Conservation (phyloP, 2,329 filamentous ascomycete species). For the Apiospora aurea region DNA sequence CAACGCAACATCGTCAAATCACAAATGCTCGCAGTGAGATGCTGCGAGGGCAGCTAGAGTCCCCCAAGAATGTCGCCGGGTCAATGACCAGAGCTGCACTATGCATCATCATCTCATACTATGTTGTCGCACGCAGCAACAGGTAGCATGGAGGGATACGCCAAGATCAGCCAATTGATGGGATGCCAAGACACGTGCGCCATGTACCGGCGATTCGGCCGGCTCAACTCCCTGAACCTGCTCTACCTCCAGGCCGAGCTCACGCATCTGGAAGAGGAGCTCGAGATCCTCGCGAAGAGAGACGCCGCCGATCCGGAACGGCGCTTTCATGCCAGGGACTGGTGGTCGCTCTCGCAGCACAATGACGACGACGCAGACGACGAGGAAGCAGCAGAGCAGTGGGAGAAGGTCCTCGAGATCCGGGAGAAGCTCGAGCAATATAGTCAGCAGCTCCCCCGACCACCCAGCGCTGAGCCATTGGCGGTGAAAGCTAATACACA, state of each 20-base stretch:
- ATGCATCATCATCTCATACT: not conserved
- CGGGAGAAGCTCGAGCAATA: constrained; percentile 28
- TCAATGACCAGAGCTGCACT: not conserved
- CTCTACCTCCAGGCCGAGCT: constrained; percentile 29
- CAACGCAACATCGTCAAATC: not conserved
- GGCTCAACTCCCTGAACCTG: constrained; percentile 26
- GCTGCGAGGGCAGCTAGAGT: not conserved
- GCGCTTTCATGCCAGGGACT: constrained; percentile 24
- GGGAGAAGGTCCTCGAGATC: constrained; percentile 29
- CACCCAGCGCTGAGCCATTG: not conserved
- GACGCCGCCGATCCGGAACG: constrained; percentile 13
- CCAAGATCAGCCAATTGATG: constrained; percentile 27
- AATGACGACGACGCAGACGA: constrained; percentile 20
- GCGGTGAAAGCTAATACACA: not conserved
- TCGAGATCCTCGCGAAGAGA: constrained; percentile 11
- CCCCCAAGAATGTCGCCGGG: not conserved
- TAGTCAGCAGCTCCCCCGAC: constrained; percentile 22
- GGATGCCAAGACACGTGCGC: constrained; percentile 27
- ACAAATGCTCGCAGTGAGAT: not conserved
- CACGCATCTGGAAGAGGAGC: constrained; percentile 27
- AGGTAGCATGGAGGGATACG: constrained; percentile 26
- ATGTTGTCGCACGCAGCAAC: not conserved
- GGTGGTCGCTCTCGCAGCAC: constrained; percentile 29
- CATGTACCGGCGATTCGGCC: constrained; percentile 28
- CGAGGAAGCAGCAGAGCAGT: constrained; percentile 26